Evolutionary conservation across 139 green algal species (phyloP), one percentile per base, ranked within the genome.

Genomic region (Pleodorina starrii): DNA sequence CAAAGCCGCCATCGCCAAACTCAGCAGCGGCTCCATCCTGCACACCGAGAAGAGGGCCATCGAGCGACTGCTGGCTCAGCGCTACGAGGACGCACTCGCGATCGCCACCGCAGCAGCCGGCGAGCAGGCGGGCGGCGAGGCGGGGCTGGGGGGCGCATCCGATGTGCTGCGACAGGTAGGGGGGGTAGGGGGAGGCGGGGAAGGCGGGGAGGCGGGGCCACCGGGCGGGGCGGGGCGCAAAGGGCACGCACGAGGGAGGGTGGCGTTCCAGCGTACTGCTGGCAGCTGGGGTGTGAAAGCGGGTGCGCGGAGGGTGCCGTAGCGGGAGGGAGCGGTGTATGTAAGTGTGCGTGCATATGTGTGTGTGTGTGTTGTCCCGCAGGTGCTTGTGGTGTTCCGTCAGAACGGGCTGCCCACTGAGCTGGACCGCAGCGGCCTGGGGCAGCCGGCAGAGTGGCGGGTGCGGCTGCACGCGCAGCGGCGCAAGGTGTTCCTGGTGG

Each of bases 1-100:
- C 44, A 79, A 59, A 19, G 32, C 44, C 1, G 82, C 82, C 1
- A 88, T 88, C 27, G 82, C 66, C 16, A 88, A 88, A 32, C 82
- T 88, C 35, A 88, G 68, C 35, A 80, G 32, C 21, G 63, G 66
- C 66, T n/a, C 21, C 44, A 88, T 88, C 21, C 82, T 88, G 10
- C 82, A 88, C 46, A 88, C 82, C 1, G 82, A 88, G 46, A 88
- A 88, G 82, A 63, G 82, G 2, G 82, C 82, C 5, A 68, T 88
- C 19, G 82, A 88, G 66, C 82, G 82, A 5, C 36, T 88, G 46
- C 82, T 88, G 32, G 82, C 82, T 4, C 82, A 88, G 43, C 82
- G 82, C n/a, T 88, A 88, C 27, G 82, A 88, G 44, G 82, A 88
- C 4, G 82, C 82, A 19, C 66, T 88, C 21, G 82, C 80, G 12